Evolutionary conservation across 306 rosid species (phyloP), one percentile per base, ranked within the genome.

Genomic region (Medicago truncatula): DNA sequence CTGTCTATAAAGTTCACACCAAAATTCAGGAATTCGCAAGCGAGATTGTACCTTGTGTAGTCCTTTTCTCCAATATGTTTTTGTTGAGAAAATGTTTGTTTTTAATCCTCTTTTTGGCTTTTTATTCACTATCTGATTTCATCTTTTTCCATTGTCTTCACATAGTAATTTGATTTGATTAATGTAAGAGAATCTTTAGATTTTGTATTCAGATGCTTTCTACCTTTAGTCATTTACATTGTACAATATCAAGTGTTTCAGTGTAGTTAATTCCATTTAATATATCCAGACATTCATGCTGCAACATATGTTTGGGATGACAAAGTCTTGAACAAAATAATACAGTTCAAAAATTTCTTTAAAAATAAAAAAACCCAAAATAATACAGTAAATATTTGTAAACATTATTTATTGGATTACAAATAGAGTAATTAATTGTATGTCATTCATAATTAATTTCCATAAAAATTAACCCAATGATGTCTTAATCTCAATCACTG

Each of bases 1-100:
- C 81, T 83, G 79, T 78, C 83, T 34, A 59, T 34, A 66, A 76
- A 80, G 62, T 74, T 67, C 73, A 13, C 62, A 20, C 34, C 75
- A 71, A 36, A 80, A 71, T 56, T n/a, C 64, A 57, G 62, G 75
- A 50, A 75, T 76, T 25, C 38, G 46, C 59, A 50, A 54, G 40
- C 74, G 74, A 72, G 67, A 39, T 40, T 65, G 18, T 69, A 72
- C 70, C 47, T 38, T 57, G 65, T 64, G 72, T 62, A 57, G 70
- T 39, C 43, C 54, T 50, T 70, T 77, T 34, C 73, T 62, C 62
- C 52, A 50, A 67, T 82, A 15, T 40, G 50, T 66, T 77, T 60
- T 25, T 38, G 61, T 52, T 36, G 76, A 54, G 78, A 56, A 74
- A 74, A 52, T 78, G 44, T 59, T 62, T 57, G 56, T 47, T 56